Conservation (phyloP, 495 filamentous ascomycete genomes). For the Penicillium maclennaniae region DNA sequence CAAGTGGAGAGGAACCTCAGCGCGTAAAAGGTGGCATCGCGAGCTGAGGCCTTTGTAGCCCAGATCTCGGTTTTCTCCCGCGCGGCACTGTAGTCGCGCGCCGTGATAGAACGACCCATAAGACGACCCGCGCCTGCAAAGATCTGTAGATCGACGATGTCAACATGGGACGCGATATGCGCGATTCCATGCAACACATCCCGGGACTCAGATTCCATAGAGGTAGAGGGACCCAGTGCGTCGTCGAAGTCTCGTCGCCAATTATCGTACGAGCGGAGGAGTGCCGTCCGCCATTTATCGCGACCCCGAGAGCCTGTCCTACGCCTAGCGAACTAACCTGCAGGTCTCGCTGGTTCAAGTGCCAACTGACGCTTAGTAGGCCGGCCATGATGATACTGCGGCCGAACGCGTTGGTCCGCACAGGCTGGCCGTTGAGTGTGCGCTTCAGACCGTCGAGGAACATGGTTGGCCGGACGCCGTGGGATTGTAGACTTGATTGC, state of each 20-base stretch:
- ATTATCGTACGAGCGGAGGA: slow-evolving; percentile 87
- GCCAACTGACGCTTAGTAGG: slow-evolving; percentile 89
- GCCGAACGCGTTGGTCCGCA: slow-evolving; percentile 91
- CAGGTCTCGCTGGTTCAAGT: slow-evolving; percentile 95
- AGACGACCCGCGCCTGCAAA: slow-evolving; percentile 83
- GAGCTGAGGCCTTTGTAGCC: slow-evolving; percentile 87
- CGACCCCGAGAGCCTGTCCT: slow-evolving; percentile 80
- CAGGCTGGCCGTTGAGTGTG: slow-evolving; percentile 80
- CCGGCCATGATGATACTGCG: slow-evolving; percentile 96
- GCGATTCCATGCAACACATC: slow-evolving; percentile 90
- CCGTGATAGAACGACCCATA: slow-evolving; percentile 79
- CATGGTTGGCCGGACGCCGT: slow-evolving; percentile 79
- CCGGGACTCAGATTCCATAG: slow-evolving; percentile 57
- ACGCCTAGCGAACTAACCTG: slow-evolving; percentile 85
- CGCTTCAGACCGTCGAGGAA: slow-evolving; percentile 91
- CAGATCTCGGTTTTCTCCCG: slow-evolving; percentile 77
- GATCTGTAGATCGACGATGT: slow-evolving; percentile 96
- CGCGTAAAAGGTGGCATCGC: slow-evolving; percentile 92
- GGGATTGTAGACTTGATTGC: slow-evolving; percentile 75
- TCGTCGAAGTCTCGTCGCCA: slow-evolving; percentile 95
- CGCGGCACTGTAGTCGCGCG: slow-evolving; percentile 73
- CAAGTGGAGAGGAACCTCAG: slow-evolving; percentile 81
- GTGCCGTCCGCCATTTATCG: slow-evolving; percentile 86
- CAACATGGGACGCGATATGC: slow-evolving; percentile 97
- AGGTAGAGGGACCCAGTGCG: slow-evolving; percentile 54